Conservation (phyloP, 441 rosid species). For the Pelargonium myrrhifolium region DNA sequence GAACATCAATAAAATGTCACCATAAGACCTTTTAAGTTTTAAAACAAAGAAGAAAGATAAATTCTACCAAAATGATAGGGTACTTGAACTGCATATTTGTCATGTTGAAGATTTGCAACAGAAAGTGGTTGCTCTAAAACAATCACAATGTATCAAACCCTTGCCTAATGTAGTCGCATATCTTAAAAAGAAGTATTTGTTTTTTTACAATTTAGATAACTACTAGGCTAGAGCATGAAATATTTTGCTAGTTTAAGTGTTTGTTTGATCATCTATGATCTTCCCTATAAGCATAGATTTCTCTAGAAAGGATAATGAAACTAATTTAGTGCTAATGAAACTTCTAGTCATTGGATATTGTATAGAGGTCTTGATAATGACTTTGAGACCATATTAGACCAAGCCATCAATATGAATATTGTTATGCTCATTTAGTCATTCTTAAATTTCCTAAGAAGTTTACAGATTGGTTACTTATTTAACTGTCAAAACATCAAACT, state of each 20-base stretch:
- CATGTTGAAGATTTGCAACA: constrained; percentile 8
- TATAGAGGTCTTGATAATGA: not conserved
- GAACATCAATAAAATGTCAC: constrained; percentile 20
- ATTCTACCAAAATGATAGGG: not conserved
- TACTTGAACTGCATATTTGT: constrained; percentile 3
- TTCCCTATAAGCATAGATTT: not conserved
- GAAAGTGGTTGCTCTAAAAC: not conserved
- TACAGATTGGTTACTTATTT: not conserved
- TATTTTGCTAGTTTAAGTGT: not conserved
- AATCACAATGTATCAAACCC: not conserved
- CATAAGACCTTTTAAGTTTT: constrained; percentile 9
- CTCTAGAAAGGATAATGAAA: not conserved
- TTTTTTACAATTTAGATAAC: not conserved
- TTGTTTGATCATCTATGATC: not conserved
- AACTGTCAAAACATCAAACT: not conserved
- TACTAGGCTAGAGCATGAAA: constrained; percentile 4
- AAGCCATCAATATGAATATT: not conserved
- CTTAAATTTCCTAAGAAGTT: not conserved
- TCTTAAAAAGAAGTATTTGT: not conserved
- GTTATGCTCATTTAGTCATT: not conserved
- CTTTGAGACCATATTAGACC: not conserved
- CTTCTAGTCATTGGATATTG: not conserved
- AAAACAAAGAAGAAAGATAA: not conserved
- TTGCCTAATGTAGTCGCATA: not conserved
- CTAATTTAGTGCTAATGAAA: not conserved